Evolutionary conservation across 495 filamentous ascomycete species (phyloP), one percentile per base, ranked within the genome.

Genomic region (Trichoderma asperelloides): DNA sequence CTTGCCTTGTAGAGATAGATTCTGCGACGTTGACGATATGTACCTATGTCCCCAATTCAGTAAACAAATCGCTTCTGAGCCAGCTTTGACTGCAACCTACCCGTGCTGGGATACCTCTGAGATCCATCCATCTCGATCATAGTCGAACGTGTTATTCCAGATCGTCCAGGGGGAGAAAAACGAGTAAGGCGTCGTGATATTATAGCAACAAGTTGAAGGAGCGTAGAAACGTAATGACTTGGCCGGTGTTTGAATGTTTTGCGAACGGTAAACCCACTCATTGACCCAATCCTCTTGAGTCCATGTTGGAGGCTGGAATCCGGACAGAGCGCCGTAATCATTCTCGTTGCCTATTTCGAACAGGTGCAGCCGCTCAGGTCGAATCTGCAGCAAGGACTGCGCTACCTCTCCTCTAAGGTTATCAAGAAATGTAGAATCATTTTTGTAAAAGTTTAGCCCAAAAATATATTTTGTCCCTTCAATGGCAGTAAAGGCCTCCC

Each of bases 281-380:
- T 60, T 8, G 30, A 60, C 55, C 55, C 55, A 60, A 30, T 60
- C 55, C 23, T 60, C 9, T 7, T 60, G 55, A 12, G 55, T 60
- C 55, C 55, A 60, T 60, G 55, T 60, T 30, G 55, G 55, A 5
- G 55, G 55, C 13, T 25, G 55, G 55, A 60, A 60, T 60, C 55
- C 55, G 13, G 55, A 60, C 55, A 60, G 9, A 5, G 55, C 55
- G 12, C 55, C 55, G 55, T 60, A 60, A 18, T 60, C 55, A 33
- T 60, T 60, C 55, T 60, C 55, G 55, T 60, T 60, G 55, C 55
- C 55, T 28, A 60, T 27, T 18, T 60, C 55, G 25, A 60, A 60
- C 13, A 60, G 30, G 55, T 60, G 55, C 23, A 60, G 25, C 11
- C 55, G 23, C 3, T 60, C 25, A 28, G 55, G 13, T 0, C 25